phyloP scores from a whole-genome alignment of 345 rosid genomes.

The Hibiscus trionum region DNA sequence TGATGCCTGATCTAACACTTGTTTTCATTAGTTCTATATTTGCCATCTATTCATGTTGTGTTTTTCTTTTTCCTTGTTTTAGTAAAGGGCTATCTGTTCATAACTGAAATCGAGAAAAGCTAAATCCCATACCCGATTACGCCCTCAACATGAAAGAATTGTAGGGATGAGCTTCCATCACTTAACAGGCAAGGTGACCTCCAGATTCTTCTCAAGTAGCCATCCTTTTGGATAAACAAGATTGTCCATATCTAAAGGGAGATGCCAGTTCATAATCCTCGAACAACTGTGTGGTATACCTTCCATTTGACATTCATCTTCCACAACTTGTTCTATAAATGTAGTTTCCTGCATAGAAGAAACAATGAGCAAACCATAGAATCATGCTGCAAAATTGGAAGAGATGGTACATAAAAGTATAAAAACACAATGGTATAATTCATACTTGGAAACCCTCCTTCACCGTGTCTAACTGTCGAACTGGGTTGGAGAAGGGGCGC shows the following conservation, averaged over 20 bases:
- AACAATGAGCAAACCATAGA: background rate
- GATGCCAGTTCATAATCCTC: slow-evolving; percentile 86
- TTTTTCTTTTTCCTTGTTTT: background rate
- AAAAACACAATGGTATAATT: slow-evolving; percentile 6
- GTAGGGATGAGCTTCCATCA: slow-evolving; percentile 22
- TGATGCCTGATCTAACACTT: background rate
- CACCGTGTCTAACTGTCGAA: slow-evolving; percentile 65
- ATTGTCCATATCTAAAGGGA: slow-evolving; percentile 53
- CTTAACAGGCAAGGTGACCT: slow-evolving; percentile 35
- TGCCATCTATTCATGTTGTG: background rate
- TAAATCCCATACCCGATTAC: slow-evolving; percentile 17
- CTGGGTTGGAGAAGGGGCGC: slow-evolving; percentile 40
- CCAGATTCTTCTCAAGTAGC: slow-evolving; percentile 61
- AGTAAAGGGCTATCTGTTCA: background rate
- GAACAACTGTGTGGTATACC: slow-evolving; percentile 63
- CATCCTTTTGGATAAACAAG: slow-evolving; percentile 71
- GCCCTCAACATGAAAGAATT: slow-evolving; percentile 18
- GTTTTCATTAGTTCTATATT: background rate
- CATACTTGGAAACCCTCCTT: slow-evolving; percentile 94
- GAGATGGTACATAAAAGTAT: background rate
- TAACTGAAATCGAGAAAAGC: background rate
- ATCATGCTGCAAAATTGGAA: background rate
- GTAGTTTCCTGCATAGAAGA: slow-evolving; percentile 62
- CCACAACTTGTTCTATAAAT: slow-evolving; percentile 80
- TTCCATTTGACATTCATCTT: slow-evolving; percentile 93